Base-by-base conservation (phyloP, 257 asterid genomes). In the Solanum pinnatisectum region DNA sequence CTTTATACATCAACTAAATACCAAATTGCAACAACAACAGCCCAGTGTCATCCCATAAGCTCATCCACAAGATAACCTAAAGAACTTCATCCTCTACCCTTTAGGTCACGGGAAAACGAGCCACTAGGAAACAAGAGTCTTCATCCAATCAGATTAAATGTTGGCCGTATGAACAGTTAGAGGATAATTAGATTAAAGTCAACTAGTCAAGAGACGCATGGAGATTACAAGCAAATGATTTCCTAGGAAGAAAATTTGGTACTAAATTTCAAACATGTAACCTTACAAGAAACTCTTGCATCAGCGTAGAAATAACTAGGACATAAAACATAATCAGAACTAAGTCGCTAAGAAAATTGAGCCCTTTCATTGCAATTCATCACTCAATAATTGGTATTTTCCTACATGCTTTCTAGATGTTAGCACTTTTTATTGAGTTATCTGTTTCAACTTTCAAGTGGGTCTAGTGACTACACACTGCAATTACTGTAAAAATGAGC, bases 91-190 rank as follows among this genome's bases (percentile, higher is more conserved):
- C 25, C 0, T 72, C 79, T 72, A 72, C 0, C 44, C 0, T 72
- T 72, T 0, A 72, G 44, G 79, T 72, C 79, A 72, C 0, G 44
- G 44, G 0, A 72, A 72, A 16, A 72, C 0, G 79, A 35, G 0
- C 25, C 25, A 33, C 27, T 72, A 72, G 79, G 79, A 72, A 35
- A 72, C 79, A 72, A 35, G 79, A 4, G 27, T 16, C 44, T 0
- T 35, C 25, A 33, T 72, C 79, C 0, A 72, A 72, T 15, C 12
- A 72, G 0, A 15, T 33, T 72, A 33, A 72, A 72, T 33, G 79
- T 0, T 72, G 0, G 0, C 1, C 42, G 0, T 14, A 72, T 33
- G 40, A 71, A 33, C n/a, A 32, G 0, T 16, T 71, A 71, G 33
- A 32, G 39, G 25, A 59, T 0, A 70, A 70, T 15, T 0, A 70